Evolutionary conservation across 345 rosid species (phyloP).

Genomic region (Salix koriyanagi): DNA sequence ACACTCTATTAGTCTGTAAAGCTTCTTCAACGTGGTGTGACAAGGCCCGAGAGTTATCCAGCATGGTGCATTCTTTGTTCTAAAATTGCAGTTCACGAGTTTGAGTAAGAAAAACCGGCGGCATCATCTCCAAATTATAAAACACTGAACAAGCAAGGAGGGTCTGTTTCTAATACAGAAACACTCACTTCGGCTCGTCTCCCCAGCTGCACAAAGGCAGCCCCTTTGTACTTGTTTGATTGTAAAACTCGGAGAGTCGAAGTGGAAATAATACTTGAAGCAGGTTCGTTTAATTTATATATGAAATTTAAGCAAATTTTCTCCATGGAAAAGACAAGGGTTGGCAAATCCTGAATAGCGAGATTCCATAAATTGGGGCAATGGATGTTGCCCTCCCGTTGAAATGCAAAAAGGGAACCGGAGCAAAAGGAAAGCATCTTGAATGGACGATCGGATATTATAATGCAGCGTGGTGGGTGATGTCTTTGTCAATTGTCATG

Average conservation of each 20-base stretch:
- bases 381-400: too few relatives aligned
- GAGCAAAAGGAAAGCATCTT: too few relatives aligned
- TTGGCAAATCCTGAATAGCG: too few relatives aligned
- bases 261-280: too few relatives aligned
- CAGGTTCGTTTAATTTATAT: too few relatives aligned
- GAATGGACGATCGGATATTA: too few relatives aligned
- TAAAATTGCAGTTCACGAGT: not conserved
- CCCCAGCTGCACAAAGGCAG: not conserved
- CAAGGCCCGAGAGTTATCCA: not conserved
- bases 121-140: not conserved
- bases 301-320: too few relatives aligned
- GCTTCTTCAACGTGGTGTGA: not conserved
- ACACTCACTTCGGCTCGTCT: not conserved
- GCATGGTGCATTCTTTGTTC: not conserved
- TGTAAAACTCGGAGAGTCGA: not conserved
- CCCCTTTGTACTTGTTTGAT: not conserved
- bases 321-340: too few relatives aligned
- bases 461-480: too few relatives aligned
- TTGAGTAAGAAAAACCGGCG: not conserved
- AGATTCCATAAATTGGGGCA: too few relatives aligned
- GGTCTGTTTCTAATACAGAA: not conserved
- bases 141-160: not conserved
- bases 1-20: not conserved
- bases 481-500: too few relatives aligned
- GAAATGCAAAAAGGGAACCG: too few relatives aligned